These are phyloP conservation scores for Santalum album DNA, from an alignment of 164 flowering plant species.

Conservation along the genomic window DNA sequence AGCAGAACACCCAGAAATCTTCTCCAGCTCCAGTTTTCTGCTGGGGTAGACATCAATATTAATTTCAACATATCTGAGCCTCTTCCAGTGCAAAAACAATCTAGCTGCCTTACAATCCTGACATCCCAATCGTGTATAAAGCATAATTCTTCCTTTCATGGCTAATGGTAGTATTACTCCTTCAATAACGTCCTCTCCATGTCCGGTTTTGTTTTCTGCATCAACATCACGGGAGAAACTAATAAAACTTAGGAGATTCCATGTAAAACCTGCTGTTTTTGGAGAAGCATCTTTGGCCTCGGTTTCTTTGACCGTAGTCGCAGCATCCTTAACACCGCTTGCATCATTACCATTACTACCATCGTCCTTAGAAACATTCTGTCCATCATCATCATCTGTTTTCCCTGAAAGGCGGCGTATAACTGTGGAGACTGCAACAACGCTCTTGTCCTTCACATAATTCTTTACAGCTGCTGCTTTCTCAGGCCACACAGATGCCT, in stretches of 20 bases:
- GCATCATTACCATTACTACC: neutral
- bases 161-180: constrained; percentile 22
- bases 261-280: constrained; percentile 32
- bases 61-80: constrained; percentile 65
- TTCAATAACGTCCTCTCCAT: constrained; percentile 18
- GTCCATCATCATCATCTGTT: constrained; percentile 24
- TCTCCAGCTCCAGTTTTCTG: constrained; percentile 71
- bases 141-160: constrained; percentile 61
- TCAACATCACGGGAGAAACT: constrained; percentile 26
- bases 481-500: constrained; percentile 58
- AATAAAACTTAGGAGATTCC: constrained; percentile 68
- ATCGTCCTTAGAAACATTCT: neutral
- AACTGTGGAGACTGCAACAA: constrained; percentile 46
- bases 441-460: constrained; percentile 54
- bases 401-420: constrained; percentile 70
- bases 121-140: constrained; percentile 72
- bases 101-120: constrained; percentile 49
- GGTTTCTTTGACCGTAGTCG: constrained; percentile 19
- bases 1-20: constrained; percentile 48
- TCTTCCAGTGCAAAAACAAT: constrained; percentile 40
- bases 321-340: constrained; percentile 14
- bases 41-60: constrained; percentile 74
- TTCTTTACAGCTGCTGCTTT: constrained; percentile 52
- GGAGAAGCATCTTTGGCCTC: constrained; percentile 28
- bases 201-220: constrained; percentile 30